Percentiles rank a stretch among this genome's conserved stretches.
phyloP scores from a whole-genome alignment of 495 filamentous ascomycete genomes.

The Penicillium paxilli region DNA sequence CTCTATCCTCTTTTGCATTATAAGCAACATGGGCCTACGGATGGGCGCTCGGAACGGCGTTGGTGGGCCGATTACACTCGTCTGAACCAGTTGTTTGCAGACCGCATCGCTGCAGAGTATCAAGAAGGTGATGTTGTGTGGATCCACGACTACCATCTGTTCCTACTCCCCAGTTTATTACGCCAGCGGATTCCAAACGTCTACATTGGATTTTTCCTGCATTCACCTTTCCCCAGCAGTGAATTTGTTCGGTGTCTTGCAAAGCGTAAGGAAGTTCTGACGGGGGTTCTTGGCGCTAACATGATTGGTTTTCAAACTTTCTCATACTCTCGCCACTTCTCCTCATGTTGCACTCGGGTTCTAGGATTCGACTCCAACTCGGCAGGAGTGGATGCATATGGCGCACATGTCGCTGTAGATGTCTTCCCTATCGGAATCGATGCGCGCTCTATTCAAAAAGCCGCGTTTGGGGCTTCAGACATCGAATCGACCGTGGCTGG shows the following conservation, averaged over 20 bases:
- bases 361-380: constrained; percentile 79
- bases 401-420: constrained; percentile 81
- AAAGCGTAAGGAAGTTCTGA: constrained; percentile 80
- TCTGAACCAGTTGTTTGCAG: constrained; percentile 84
- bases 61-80: constrained; percentile 88
- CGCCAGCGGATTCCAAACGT: constrained; percentile 79
- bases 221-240: constrained; percentile 90
- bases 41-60: constrained; percentile 75
- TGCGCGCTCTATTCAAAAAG: constrained; percentile 64
- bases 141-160: constrained; percentile 89
- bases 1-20: constrained; percentile 92
- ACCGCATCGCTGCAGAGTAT: constrained; percentile 80
- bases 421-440: constrained; percentile 93
- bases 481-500: constrained; percentile 65
- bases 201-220: constrained; percentile 88
- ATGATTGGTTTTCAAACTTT: constrained; percentile 92
- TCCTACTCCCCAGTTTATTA: constrained; percentile 81
- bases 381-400: constrained; percentile 83
- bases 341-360: constrained; percentile 86
- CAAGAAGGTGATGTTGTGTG: constrained; percentile 87
- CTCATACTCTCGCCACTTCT: constrained; percentile 89
- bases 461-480: constrained; percentile 65
- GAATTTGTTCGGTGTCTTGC: constrained; percentile 88
- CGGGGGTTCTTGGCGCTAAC: constrained; percentile 84
- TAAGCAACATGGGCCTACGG: constrained; percentile 83